phyloP scores from a whole-genome alignment of 345 rosid genomes.

The Populus deltoides region DNA sequence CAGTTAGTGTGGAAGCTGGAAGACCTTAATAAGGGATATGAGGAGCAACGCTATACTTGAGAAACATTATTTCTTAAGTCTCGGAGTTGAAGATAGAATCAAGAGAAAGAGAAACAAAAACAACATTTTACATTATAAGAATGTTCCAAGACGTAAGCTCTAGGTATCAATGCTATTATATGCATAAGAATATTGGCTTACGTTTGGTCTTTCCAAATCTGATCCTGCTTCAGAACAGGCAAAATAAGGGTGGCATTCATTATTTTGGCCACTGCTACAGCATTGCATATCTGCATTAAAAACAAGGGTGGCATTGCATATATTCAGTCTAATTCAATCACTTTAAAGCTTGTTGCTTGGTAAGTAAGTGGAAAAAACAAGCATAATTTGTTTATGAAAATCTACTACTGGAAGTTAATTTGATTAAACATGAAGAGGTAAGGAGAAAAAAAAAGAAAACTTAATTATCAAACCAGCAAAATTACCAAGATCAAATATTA shows the following conservation, averaged over 20 bases:
- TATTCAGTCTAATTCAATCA: neutral
- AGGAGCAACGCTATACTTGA: neutral
- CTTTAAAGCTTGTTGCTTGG: slow-evolving; percentile 4
- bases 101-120: neutral
- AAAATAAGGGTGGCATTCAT: slow-evolving; percentile 96
- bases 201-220: slow-evolving; percentile 99
- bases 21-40: neutral
- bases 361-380: neutral
- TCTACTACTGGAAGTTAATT: neutral
- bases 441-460: neutral
- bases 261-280: slow-evolving; percentile 98
- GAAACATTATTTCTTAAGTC: neutral
- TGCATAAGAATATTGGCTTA: slow-evolving; percentile 27
- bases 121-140: neutral
- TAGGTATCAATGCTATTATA: neutral
- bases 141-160: neutral
- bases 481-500: neutral
- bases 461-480: neutral
- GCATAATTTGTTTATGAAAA: neutral
- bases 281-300: slow-evolving; percentile 87
- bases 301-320: neutral
- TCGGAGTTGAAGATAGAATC: neutral
- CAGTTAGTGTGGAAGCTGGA: neutral
- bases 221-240: slow-evolving; percentile 98
- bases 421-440: neutral